phyloP scores from a whole-genome alignment of 805 yeast species.

The Candida saitoana region DNA sequence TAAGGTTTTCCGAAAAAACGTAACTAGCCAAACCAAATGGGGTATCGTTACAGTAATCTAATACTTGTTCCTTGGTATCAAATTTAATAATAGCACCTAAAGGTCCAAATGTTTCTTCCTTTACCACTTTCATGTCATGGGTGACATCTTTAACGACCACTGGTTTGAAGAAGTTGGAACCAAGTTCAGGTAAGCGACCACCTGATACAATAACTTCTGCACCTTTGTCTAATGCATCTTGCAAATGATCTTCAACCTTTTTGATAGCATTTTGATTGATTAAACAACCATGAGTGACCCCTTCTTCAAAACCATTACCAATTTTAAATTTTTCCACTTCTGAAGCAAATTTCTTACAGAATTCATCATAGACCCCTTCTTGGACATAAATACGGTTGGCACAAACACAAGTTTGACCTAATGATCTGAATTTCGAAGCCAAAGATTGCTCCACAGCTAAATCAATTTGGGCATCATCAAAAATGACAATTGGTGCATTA shows the following conservation, averaged over 20 bases:
- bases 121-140: slow-evolving; percentile 44
- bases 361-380: slow-evolving; percentile 58
- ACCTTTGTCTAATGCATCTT: slow-evolving; percentile 53
- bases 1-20: slow-evolving; percentile 50
- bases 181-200: slow-evolving; percentile 47
- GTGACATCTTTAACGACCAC: slow-evolving; percentile 51
- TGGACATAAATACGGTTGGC: slow-evolving; percentile 72
- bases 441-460: slow-evolving; percentile 64
- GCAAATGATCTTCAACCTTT: slow-evolving; percentile 51
- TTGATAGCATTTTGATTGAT: slow-evolving; percentile 48
- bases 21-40: slow-evolving; percentile 58
- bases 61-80: slow-evolving; percentile 50
- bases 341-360: slow-evolving; percentile 45
- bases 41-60: slow-evolving; percentile 50
- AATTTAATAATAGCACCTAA: slow-evolving; percentile 55
- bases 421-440: slow-evolving; percentile 65
- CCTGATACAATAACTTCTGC: slow-evolving; percentile 50
- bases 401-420: slow-evolving; percentile 81
- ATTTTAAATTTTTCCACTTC: slow-evolving; percentile 46
- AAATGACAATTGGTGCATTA: slow-evolving; percentile 73
- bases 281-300: slow-evolving; percentile 54
- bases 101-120: slow-evolving; percentile 67
- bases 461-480: slow-evolving; percentile 67
- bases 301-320: slow-evolving; percentile 53
- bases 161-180: slow-evolving; percentile 52